Evolutionary conservation across 1,284 basidiomycete species (phyloP), one percentile per base, ranked within the genome.

Genomic region (Cryptococcus sp.): DNA sequence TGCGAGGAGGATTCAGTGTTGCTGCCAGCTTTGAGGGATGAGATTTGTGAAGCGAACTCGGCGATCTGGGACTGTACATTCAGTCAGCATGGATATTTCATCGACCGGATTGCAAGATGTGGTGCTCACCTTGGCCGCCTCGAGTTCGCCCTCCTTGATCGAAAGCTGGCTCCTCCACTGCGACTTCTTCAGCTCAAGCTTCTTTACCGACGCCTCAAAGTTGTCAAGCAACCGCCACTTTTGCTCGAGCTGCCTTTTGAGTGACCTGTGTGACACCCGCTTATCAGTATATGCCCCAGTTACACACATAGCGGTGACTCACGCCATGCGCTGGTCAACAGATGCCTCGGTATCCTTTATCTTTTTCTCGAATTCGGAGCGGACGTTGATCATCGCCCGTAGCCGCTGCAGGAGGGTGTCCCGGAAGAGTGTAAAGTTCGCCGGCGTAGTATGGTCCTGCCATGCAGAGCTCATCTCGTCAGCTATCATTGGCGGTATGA

Each of bases 181-280:
- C n/a, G 83, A 79, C 73, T 94, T 93, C 24, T 85, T 84, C 56
- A 95, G 88, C 1, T 87, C 85, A 58, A 91, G 86, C 20, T 84
- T 83, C 81, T 91, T 95, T 55, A 98, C 82, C 50, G 89, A 87
- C 13, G 81, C 79, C 77, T 98, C 95, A 67, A 98, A 94, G 69
- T 88, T 89, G 78, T 98, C 95, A 55, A 98, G 83, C 73, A 95
- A 90, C 62, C 86, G 87, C 88, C 92, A 93, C 58, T 91, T 85
- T 46, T 81, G 77, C 61, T 98, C 95, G 42, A 97, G 83, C 70
- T 94, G 90, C 65, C 88, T 88, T 71, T 88, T 86, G 79, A 98
- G 85, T 13, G 88, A 84, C 20, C 79, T 83, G 64, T n/a, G 48
- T 53, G n/a, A 23, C 15, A 24, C 9, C 6, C 33, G 46, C 28